A percentile compares a stretch with the other conserved stretches of the same genome.
Evolutionary conservation across 2,329 filamentous ascomycete genomes (phyloP).

Genomic region (Mycosphaerelloides madeirae): DNA sequence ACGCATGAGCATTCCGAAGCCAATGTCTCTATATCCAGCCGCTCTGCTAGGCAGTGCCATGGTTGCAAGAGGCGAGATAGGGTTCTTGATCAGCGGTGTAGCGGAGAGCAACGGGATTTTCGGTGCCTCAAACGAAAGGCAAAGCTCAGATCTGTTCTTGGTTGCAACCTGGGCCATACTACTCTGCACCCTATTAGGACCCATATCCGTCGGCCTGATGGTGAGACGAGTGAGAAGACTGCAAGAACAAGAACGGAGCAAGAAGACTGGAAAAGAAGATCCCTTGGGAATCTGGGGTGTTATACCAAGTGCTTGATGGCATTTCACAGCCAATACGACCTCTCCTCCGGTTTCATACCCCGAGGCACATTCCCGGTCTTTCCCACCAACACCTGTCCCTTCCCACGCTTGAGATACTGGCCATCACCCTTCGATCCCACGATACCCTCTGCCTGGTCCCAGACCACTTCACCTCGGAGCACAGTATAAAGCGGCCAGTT

Average conservation of each 20-base stretch:
- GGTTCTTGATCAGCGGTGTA: slow-evolving; percentile 68
- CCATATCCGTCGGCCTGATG: slow-evolving; percentile 48
- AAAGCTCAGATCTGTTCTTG: slow-evolving; percentile 47
- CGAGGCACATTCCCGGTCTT: slow-evolving; percentile 28
- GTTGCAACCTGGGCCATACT: slow-evolving; percentile 53
- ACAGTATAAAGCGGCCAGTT: slow-evolving; percentile 62
- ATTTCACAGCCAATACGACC: slow-evolving; percentile 25
- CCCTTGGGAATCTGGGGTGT: slow-evolving; percentile 16
- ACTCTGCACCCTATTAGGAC: slow-evolving; percentile 53
- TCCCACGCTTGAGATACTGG: slow-evolving; percentile 35
- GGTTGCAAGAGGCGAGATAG: slow-evolving; percentile 75
- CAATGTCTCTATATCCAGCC: slow-evolving; percentile 62
- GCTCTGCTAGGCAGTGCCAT: slow-evolving; percentile 64
- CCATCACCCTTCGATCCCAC: slow-evolving; percentile 33
- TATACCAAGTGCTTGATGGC: slow-evolving; percentile 4
- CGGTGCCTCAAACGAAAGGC: slow-evolving; percentile 15
- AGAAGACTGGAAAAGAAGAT: slow-evolving; percentile 11
- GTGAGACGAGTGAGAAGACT: slow-evolving; percentile 45
- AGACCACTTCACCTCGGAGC: slow-evolving; percentile 55
- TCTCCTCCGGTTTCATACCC: slow-evolving; percentile 29
- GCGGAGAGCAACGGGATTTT: slow-evolving; percentile 55
- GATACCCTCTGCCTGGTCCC: slow-evolving; percentile 52
- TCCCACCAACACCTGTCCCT: slow-evolving; percentile 29
- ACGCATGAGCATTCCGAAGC: slow-evolving; percentile 33
- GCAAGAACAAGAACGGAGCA: slow-evolving; percentile 21